These are phyloP conservation scores for Babesia ovata DNA, from an alignment of 169 alveolate genomes.

Conservation along the genomic window DNA sequence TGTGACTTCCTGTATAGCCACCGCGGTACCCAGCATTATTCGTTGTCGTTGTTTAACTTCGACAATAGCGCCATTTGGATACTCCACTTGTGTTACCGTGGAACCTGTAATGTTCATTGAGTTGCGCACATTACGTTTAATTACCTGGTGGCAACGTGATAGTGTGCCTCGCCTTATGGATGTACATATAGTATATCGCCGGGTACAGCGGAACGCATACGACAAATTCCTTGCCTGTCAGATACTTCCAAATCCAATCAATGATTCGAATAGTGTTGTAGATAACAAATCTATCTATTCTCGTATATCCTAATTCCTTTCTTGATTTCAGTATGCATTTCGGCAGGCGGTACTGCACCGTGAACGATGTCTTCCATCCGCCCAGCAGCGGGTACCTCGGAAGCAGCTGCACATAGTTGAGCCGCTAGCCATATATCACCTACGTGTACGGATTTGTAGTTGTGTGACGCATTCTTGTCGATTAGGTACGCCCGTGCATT, in stretches of 20 bases:
- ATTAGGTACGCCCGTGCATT: slow-evolving; percentile 9
- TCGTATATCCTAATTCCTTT: neutral
- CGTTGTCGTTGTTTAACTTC: neutral
- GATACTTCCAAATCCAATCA: neutral
- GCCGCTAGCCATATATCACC: neutral
- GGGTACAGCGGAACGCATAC: slow-evolving; percentile 27
- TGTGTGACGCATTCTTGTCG: neutral
- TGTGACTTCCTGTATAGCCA: neutral
- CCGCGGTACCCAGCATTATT: slow-evolving; percentile 5
- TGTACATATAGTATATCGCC: slow-evolving; percentile 28
- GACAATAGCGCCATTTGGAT: neutral
- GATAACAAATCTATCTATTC: neutral
- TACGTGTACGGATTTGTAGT: slow-evolving; percentile 25
- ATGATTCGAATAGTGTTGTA: neutral
- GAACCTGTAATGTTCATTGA: slow-evolving; percentile 2
- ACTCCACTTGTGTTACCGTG: neutral
- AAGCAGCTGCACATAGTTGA: slow-evolving; percentile 7
- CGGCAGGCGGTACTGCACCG: slow-evolving; percentile 20
- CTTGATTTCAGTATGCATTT: neutral
- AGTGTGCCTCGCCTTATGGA: slow-evolving; percentile 5
- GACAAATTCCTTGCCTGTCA: neutral
- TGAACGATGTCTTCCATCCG: slow-evolving; percentile 63
- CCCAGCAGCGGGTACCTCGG: slow-evolving; percentile 75
- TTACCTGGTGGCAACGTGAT: slow-evolving; percentile 37
- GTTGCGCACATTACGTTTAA: neutral